Percentiles rank a stretch among this genome's conserved stretches.
Conservation (phyloP, 2,329 filamentous ascomycete species). For the Phaeophleospora eucalypticola region DNA sequence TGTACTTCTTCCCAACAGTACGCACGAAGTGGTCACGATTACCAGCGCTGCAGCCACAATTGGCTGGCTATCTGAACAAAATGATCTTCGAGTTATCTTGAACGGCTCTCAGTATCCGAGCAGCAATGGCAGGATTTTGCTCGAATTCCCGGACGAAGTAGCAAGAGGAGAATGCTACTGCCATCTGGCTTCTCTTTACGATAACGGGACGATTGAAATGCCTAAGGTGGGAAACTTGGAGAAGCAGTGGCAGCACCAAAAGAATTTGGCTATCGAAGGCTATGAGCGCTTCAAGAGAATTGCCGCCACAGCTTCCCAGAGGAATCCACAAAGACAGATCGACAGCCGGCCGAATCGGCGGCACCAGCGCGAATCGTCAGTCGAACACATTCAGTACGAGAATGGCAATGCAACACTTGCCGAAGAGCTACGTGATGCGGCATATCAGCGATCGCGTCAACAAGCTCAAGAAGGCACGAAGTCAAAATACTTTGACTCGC, state of each 20-base stretch:
- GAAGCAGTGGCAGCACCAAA: not conserved
- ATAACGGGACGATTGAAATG: not conserved
- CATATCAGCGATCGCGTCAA: not conserved
- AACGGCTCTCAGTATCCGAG: conserved; percentile 3
- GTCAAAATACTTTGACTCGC: conserved; percentile 7
- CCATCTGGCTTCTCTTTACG: not conserved
- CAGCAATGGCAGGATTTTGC: conserved; percentile 12
- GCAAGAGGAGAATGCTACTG: conserved; percentile 1
- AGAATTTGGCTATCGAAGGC: not conserved
- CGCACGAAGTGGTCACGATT: conserved; percentile 12
- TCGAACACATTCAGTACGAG: too few relatives aligned
- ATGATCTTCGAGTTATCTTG: conserved; percentile 2
- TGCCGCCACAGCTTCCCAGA: not conserved
- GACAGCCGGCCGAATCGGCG: too few relatives aligned
- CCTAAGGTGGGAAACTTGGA: not conserved
- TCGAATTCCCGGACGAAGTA: conserved; percentile 4
- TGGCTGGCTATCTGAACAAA: conserved; percentile 1
- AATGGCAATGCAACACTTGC: too few relatives aligned
- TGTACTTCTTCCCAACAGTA: not conserved
- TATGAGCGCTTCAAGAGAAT: not conserved
- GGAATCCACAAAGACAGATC: not conserved
- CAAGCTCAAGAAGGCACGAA: not conserved
- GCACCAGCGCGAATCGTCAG: too few relatives aligned
- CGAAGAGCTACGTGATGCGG: not conserved
- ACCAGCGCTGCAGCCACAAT: not conserved